phyloP scores from a whole-genome alignment of 495 filamentous ascomycete genomes.

The Aspergillus avenaceus region DNA sequence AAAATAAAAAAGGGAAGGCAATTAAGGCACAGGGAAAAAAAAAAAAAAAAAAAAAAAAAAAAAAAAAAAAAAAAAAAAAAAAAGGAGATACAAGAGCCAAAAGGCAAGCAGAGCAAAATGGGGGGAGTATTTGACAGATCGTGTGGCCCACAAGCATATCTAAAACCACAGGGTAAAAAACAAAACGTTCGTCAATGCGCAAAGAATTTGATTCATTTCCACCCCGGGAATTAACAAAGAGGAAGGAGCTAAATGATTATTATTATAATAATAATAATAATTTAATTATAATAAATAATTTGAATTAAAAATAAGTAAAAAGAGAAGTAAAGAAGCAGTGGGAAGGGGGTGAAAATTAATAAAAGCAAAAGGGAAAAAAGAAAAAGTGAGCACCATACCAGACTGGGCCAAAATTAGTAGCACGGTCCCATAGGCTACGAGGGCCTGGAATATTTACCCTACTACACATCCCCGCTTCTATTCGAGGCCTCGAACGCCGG shows the following conservation, averaged over 20 bases:
- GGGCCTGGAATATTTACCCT: slow-evolving; percentile 10
- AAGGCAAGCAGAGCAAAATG: slow-evolving; percentile 9
- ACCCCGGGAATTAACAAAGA: neutral
- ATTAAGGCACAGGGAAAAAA: slow-evolving; percentile 9
- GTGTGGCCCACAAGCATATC: slow-evolving; percentile 1
- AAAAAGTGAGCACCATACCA: slow-evolving; percentile 9
- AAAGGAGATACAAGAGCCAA: slow-evolving; percentile 2
- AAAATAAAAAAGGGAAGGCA: slow-evolving; percentile 5
- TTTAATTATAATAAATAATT: too few relatives aligned
- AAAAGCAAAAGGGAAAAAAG: slow-evolving; percentile 1
- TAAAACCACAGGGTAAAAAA: neutral
- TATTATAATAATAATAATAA: too few relatives aligned
- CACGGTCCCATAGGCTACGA: slow-evolving; percentile 6
- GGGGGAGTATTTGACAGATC: neutral
- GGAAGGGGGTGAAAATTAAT: neutral
- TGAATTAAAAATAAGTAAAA: neutral
- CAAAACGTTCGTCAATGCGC: neutral
- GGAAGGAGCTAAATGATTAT: too few relatives aligned
- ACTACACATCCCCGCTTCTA: slow-evolving; percentile 17
- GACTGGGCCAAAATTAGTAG: slow-evolving; percentile 18
- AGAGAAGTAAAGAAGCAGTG: neutral
- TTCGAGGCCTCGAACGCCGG: slow-evolving; percentile 22
- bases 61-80: slow-evolving; percentile 18
- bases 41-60: slow-evolving; percentile 21
- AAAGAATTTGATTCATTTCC: neutral